Conservation (phyloP, 805 yeast genomes). For the Starmera dryadoides region DNA sequence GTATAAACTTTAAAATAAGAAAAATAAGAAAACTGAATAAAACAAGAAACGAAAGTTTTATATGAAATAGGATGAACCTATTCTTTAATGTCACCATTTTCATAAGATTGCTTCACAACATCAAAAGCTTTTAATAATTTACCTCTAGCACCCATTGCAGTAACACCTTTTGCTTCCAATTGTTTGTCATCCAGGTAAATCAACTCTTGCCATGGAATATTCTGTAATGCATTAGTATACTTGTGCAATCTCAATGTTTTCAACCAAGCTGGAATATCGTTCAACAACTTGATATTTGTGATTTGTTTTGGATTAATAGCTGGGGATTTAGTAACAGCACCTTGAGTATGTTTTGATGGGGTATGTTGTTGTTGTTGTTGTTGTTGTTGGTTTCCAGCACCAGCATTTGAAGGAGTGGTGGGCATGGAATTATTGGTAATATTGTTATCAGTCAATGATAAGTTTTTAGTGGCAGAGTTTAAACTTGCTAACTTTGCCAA, state of each 20-base stretch:
- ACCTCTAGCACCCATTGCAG: constrained; percentile 93
- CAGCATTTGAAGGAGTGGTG: too few species aligned
- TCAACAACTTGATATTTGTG: constrained; percentile 46
- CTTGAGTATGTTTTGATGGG: constrained; percentile 1
- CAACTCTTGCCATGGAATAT: constrained; percentile 72
- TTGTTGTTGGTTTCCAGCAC: constrained; percentile 5
- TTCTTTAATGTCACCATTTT: constrained; percentile 27
- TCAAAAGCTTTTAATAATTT: constrained; percentile 89
- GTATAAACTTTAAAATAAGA: too few species aligned
- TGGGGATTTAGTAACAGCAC: constrained; percentile 28
- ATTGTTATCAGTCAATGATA: constrained; percentile 4
- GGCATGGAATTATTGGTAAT: too few species aligned
- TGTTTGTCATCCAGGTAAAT: constrained; percentile 62
- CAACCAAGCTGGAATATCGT: constrained; percentile 88
- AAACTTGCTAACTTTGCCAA: constrained; percentile 9
- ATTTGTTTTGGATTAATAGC: constrained; percentile 43
- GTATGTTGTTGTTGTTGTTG: constrained; percentile 11
- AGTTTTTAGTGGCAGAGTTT: constrained; percentile 13
- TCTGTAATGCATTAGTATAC: constrained; percentile 78
- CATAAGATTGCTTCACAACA: constrained; percentile 58
- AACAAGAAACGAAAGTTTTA: too few species aligned
- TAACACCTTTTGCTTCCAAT: constrained; percentile 75
- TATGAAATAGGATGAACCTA: background rate
- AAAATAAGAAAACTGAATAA: too few species aligned
- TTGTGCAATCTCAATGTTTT: constrained; percentile 86